These are phyloP conservation scores for Kitagawia praeruptora DNA, from an alignment of 129 eudicot species.

Conservation along the genomic window DNA sequence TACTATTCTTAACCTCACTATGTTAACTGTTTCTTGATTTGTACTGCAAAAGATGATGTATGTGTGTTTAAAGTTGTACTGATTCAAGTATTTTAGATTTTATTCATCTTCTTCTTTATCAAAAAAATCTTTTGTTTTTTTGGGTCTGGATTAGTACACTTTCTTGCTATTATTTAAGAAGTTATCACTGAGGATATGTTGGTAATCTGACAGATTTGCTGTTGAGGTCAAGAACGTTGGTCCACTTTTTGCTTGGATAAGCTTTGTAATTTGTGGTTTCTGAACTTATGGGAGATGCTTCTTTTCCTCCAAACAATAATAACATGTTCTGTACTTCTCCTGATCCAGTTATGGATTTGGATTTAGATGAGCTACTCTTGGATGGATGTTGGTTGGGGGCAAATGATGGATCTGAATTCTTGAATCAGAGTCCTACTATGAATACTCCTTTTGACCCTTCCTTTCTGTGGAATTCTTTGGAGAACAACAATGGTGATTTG, in stretches of 20 bases:
- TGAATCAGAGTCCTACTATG: conserved; percentile 30
- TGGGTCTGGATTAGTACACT: background rate
- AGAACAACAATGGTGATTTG: conserved; percentile 20
- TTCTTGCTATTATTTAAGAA: background rate
- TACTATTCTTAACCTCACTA: conserved; percentile 13
- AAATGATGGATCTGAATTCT: conserved; percentile 51
- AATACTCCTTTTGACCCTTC: conserved; percentile 52
- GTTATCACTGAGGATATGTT: background rate
- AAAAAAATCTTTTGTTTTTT: background rate
- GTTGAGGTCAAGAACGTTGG: conserved; percentile 11
- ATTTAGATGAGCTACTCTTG: conserved; percentile 66
- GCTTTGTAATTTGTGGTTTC: conserved; percentile 11
- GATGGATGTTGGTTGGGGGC: conserved; percentile 93
- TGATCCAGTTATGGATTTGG: conserved; percentile 70
- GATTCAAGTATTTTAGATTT: background rate
- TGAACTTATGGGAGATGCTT: conserved; percentile 50
- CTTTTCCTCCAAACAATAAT: conserved; percentile 39
- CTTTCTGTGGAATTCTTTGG: conserved; percentile 47
- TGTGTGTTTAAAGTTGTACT: background rate
- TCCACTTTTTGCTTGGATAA: background rate
- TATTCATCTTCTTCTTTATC: too few relatives aligned
- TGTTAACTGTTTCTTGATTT: conserved; percentile 14
- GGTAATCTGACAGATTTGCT: conserved; percentile 28
- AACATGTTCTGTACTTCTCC: conserved; percentile 37
- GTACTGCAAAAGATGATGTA: conserved; percentile 5